phyloP scores from a whole-genome alignment of 345 rosid species.

The Draba incana region DNA sequence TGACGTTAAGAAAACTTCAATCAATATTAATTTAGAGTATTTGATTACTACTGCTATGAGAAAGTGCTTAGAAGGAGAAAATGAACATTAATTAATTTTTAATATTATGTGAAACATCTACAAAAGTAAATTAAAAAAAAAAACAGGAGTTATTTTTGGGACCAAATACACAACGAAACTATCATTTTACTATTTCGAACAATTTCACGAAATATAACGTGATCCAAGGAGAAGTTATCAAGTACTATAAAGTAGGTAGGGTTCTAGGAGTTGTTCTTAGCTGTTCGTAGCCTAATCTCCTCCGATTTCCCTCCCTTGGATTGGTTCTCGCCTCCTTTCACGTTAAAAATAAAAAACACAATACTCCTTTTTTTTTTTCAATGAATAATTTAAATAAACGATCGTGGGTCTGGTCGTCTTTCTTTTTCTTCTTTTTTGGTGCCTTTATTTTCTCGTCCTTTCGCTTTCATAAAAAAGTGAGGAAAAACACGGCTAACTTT shows the following conservation, averaged over 20 bases:
- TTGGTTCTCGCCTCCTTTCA: constrained; percentile 30
- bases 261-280: constrained; percentile 22
- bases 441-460: constrained; percentile 32
- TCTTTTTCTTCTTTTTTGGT: constrained; percentile 25
- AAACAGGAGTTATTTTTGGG: no score
- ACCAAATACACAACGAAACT: no score
- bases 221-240: constrained; percentile 27
- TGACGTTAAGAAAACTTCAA: no score
- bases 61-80: no score
- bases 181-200: neutral
- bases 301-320: constrained; percentile 18
- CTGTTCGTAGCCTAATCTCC: constrained; percentile 30
- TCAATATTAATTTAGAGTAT: no score
- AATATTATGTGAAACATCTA: no score
- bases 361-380: neutral
- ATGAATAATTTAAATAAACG: constrained; percentile 25
- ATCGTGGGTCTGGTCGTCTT: constrained; percentile 40
- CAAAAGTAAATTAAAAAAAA: no score
- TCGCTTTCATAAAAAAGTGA: constrained; percentile 30
- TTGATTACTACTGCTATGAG: no score
- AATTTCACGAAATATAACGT: constrained; percentile 2
- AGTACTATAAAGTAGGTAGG: constrained; percentile 11
- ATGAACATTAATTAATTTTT: no score
- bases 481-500: neutral
- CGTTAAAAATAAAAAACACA: neutral